Evolutionary conservation across 805 yeast genomes (phyloP), one percentile per base, ranked within the genome.

Genomic region (Candida gorgasii): DNA sequence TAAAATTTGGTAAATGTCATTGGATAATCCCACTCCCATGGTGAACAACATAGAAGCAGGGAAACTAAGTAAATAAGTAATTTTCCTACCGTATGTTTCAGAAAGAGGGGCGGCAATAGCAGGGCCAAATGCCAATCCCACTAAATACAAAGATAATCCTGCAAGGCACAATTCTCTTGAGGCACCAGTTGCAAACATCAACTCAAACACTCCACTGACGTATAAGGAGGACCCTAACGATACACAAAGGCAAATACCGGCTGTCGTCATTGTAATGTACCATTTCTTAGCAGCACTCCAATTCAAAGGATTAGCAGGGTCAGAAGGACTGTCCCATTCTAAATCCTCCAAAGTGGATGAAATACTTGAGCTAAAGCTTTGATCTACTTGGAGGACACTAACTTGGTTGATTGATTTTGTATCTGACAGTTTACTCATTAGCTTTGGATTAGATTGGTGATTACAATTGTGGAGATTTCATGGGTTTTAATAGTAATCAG

Each of bases 201-300:
- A 59, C 46, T 78, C 82, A 2, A 79, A 75, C 1, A 83, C 74
- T 45, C 89, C 85, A 43, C 78, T 73, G 18, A 84, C 86, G 52
- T 72, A 86, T 42, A 85, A 67, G 0, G 92, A 85, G 0, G 90
- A 82, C 17, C 93, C 92, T 58, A 86, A 74, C 0, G 89, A 79
- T 23, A 84, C 84, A 24, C 80, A 84, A 26, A 85, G 69, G 69
- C 90, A 84, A 36, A 80, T 65, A 16, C 68, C 45, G 2, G 89
- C 89, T 9, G 82, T 78, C 4, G 79, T 72, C 79, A 80, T 75
- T 1, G 90, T 84, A 44, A 78, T 64, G 30, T 59, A 57, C 89
- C 90, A 84, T 62, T 76, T 81, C 57, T 75, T 80, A 75, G 75
- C 66, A 3, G 39, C 18, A 2, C 86, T 74, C 89, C 89, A 85